phyloP scores from a whole-genome alignment of 2,329 filamentous ascomycete species.

The Mariannaea elegans region DNA sequence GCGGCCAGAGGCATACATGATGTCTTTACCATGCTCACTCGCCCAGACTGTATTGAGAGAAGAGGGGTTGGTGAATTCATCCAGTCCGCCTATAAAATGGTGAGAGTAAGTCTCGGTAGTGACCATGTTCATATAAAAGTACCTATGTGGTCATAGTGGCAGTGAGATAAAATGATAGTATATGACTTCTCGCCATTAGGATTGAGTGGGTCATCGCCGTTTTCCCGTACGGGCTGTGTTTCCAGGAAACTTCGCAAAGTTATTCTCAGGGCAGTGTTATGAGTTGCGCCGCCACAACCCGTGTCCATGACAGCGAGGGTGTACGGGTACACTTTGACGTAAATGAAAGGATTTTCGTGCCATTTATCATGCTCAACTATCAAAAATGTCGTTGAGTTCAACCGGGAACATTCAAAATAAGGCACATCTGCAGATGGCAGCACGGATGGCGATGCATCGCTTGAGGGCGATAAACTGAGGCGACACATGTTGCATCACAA shows the following conservation, averaged over 20 bases:
- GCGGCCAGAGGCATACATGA: constrained; percentile 46
- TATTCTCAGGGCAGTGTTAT: constrained; percentile 33
- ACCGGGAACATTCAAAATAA: not conserved
- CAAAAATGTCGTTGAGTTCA: constrained; percentile 55
- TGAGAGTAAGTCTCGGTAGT: too few species aligned
- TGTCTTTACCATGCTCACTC: constrained; percentile 47
- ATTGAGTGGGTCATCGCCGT: constrained; percentile 49
- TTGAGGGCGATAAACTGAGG: too few species aligned
- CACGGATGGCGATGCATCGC: too few species aligned
- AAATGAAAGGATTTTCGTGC: constrained; percentile 55
- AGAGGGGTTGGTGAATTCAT: constrained; percentile 42
- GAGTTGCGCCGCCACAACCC: constrained; percentile 51
- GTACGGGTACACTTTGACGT: constrained; percentile 51
- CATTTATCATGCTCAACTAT: constrained; percentile 55
- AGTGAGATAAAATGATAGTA: constrained; percentile 55
- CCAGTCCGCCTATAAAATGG: constrained; percentile 48
- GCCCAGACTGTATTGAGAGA: constrained; percentile 42
- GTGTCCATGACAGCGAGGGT: constrained; percentile 54
- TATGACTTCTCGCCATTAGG: constrained; percentile 45
- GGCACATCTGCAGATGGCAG: too few species aligned
- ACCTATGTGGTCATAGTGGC: constrained; percentile 55
- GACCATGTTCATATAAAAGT: too few species aligned
- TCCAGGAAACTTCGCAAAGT: constrained; percentile 54
- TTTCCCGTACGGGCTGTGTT: constrained; percentile 46
- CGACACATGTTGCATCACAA: too few species aligned